A percentile compares a stretch with the other conserved stretches of the same genome.
These are phyloP conservation scores for Magnusiomyces fungicola DNA, from an alignment of 1,139 yeast genomes.

Conservation along the genomic window DNA sequence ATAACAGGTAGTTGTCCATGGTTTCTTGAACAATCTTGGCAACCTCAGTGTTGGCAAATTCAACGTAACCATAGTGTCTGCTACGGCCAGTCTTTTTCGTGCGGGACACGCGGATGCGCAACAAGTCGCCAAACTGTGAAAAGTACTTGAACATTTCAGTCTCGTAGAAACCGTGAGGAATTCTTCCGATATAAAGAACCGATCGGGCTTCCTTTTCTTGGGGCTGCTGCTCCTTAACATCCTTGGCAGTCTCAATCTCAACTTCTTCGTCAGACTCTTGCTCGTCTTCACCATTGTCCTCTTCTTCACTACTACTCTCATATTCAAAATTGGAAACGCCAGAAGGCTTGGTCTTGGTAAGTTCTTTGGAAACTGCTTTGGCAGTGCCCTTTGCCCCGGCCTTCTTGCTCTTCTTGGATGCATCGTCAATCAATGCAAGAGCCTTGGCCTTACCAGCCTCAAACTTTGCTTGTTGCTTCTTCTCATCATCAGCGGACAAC, in stretches of 20 bases:
- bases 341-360: neutral
- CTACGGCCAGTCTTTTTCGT: constrained; percentile 88
- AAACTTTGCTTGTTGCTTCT: constrained; percentile 44
- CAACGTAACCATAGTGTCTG: constrained; percentile 88
- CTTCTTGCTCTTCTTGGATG: too few relatives aligned
- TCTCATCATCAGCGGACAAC: constrained; percentile 21
- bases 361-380: neutral
- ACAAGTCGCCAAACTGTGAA: constrained; percentile 79
- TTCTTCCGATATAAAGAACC: constrained; percentile 80
- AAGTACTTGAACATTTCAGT: constrained; percentile 73
- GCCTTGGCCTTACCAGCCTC: neutral
- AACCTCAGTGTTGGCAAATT: constrained; percentile 64
- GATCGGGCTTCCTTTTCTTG: constrained; percentile 40
- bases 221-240: constrained; percentile 21
- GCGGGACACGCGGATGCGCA: constrained; percentile 72
- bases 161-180: constrained; percentile 91
- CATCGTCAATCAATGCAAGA: neutral
- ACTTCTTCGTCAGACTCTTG: constrained; percentile 15
- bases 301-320: constrained; percentile 30
- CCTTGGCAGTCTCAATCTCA: constrained; percentile 13
- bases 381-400: neutral
- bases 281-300: constrained; percentile 16
- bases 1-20: constrained; percentile 86
- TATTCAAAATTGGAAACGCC: constrained; percentile 20
- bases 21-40: constrained; percentile 89